Conservation (phyloP, 2,329 filamentous ascomycete genomes). For the Fusarium coffeatum region DNA sequence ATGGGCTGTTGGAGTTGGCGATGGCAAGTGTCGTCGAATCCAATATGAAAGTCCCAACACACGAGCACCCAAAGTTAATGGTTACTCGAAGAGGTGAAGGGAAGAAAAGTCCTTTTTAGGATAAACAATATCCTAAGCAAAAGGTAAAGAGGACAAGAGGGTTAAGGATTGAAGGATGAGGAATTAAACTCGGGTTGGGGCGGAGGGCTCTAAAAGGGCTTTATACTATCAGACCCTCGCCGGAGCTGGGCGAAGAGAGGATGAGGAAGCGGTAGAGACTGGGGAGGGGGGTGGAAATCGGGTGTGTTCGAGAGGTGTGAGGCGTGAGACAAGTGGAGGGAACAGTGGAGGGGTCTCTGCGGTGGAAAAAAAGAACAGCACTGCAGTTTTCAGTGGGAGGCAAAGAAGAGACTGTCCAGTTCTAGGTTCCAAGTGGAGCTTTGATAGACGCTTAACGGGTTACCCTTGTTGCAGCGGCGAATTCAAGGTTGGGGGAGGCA, state of each 20-base stretch:
- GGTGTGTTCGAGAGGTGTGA: slow-evolving; percentile 21
- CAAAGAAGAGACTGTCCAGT: slow-evolving; percentile 18
- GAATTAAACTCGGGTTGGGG: slow-evolving; percentile 33
- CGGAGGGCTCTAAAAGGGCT: slow-evolving; percentile 45
- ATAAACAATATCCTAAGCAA: slow-evolving; percentile 35
- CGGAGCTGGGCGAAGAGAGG: slow-evolving; percentile 35
- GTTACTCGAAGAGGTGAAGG: slow-evolving; percentile 33
- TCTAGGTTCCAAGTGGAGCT: slow-evolving; percentile 10
- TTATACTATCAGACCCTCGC: slow-evolving; percentile 46
- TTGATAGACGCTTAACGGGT: slow-evolving; percentile 12
- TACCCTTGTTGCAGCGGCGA: slow-evolving; percentile 30
- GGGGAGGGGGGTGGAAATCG: slow-evolving; percentile 25
- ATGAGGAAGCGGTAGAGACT: slow-evolving; percentile 35
- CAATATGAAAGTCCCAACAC: slow-evolving; percentile 26
- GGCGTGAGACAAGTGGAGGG: slow-evolving; percentile 43
- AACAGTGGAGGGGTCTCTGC: slow-evolving; percentile 10
- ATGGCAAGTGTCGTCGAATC: slow-evolving; percentile 32
- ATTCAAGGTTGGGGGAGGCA: slow-evolving; percentile 31
- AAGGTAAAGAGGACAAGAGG: slow-evolving; percentile 7
- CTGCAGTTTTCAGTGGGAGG: slow-evolving; percentile 11
- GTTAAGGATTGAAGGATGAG: slow-evolving; percentile 27
- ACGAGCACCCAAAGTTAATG: slow-evolving; percentile 36
- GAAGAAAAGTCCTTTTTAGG: slow-evolving; percentile 29
- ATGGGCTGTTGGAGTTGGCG: slow-evolving; percentile 5
- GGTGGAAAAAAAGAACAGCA: slow-evolving; percentile 22